These are phyloP conservation scores for Haplosporangium sp. DNA, from an alignment of 371 early-diverging fungal species.

Conservation along the genomic window DNA sequence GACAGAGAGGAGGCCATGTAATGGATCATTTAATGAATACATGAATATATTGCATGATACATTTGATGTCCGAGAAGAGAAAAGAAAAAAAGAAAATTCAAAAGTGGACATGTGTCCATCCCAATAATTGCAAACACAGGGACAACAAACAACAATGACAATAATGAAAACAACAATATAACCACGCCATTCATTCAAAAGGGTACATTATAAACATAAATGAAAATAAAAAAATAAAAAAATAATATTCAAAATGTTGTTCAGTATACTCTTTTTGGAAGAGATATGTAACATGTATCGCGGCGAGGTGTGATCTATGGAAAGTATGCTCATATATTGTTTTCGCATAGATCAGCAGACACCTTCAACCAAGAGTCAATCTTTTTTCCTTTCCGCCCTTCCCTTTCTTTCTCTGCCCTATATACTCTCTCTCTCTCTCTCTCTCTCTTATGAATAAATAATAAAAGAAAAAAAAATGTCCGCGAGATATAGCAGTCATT, in stretches of 20 bases:
- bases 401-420: too few relatives aligned
- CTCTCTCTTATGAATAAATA: too few relatives aligned
- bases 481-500: too few relatives aligned
- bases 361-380: background rate
- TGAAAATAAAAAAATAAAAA: too few relatives aligned
- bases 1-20: too few relatives aligned
- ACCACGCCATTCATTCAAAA: background rate
- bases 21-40: background rate
- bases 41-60: background rate
- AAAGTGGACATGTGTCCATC: background rate
- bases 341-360: background rate
- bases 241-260: too few relatives aligned
- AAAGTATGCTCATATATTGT: background rate
- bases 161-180: background rate
- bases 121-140: background rate
- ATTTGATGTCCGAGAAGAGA: background rate
- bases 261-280: too few relatives aligned
- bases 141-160: background rate
- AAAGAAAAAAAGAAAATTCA: background rate
- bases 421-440: too few relatives aligned
- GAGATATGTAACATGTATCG: background rate
- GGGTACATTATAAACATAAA: too few relatives aligned
- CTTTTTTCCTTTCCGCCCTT: background rate
- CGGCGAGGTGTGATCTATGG: background rate
- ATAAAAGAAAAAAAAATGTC: too few relatives aligned